Evolutionary conservation across 306 rosid species (phyloP), one percentile per base, ranked within the genome.

Genomic region (Biancaea sappan): DNA sequence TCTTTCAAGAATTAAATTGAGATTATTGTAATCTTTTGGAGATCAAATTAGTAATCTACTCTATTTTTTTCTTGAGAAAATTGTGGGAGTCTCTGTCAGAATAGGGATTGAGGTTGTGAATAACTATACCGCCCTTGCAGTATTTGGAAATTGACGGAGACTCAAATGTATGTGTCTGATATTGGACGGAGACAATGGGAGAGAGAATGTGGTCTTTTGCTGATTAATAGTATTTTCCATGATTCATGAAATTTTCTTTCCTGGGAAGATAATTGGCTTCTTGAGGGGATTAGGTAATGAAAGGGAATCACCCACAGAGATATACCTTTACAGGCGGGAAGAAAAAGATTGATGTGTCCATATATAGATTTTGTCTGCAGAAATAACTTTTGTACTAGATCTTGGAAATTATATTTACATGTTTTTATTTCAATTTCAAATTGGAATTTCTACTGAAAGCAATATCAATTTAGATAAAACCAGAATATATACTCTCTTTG

Each of bases 221-320:
- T 6, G 22, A 7, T 31, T 10, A 22, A 2, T 54, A 60, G 12
- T 29, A 40, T 57, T 74, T 69, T 47, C 68, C 69, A 53, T 46
- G 80, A 50, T 75, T 74, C 78, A 66, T 67, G 65, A 64, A n/a
- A 50, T 12, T n/a, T 21, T 37, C 59, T 72, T 69, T 35, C 40
- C 26, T 3, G 47, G 51, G 53, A 78, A 69, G 73, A 29, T 32
- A 25, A 65, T 19, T 37, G 80, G 51, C 77, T 65, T 83, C 76
- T 77, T 14, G 76, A 53, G 66, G 66, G 26, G 75, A 80, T 85
- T 86, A 85, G 90, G 90, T 87, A 84, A 84, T 72, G 82, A 85
- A 81, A 83, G 77, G 77, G 84, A 77, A 76, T 67, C 35, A 43
- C 38, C 54, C 32, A 8, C 28, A 28, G 78, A 43, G 66, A 64